These are phyloP conservation scores for Ogataea methylovora DNA, from an alignment of 805 yeast species.

Conservation along the genomic window DNA sequence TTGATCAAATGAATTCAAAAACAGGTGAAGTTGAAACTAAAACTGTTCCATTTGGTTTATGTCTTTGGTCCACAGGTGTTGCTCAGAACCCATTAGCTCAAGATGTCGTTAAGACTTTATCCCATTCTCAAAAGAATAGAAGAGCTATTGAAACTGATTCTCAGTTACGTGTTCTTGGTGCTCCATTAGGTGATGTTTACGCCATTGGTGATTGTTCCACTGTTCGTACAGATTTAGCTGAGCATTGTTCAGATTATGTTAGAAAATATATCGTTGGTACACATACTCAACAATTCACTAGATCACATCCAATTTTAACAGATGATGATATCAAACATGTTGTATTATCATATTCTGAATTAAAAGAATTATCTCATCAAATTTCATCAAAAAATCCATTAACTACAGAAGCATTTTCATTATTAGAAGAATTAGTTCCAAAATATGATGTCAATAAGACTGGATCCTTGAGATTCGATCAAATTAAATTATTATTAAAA, in stretches of 20 bases:
- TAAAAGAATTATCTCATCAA: conserved; percentile 38
- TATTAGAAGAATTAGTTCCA: conserved; percentile 43
- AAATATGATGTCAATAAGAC: conserved; percentile 39
- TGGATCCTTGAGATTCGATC: conserved; percentile 46
- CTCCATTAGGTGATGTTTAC: conserved; percentile 59
- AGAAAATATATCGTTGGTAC: conserved; percentile 37
- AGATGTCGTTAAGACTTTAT: conserved; percentile 41
- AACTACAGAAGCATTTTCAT: conserved; percentile 46
- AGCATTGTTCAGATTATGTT: conserved; percentile 45
- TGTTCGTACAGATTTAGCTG: conserved; percentile 51
- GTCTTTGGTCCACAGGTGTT: conserved; percentile 75
- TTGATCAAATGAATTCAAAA: conserved; percentile 44
- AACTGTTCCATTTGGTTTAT: conserved; percentile 57
- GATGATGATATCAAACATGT: conserved; percentile 46
- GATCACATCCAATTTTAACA: conserved; percentile 27
- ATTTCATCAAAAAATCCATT: conserved; percentile 49
- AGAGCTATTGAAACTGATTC: conserved; percentile 74
- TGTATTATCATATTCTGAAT: conserved; percentile 38
- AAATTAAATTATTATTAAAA: conserved; percentile 40
- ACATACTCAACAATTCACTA: conserved; percentile 28
- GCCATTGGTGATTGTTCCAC: conserved; percentile 72
- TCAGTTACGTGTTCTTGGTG: conserved; percentile 63
- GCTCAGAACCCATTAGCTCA: conserved; percentile 57
- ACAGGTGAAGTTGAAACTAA: conserved; percentile 34
- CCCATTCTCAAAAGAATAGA: conserved; percentile 45